A percentile compares a stretch with the other conserved stretches of the same genome.
phyloP scores from a whole-genome alignment of 2,329 filamentous ascomycete genomes.

The Rhynchosporium secalis region DNA sequence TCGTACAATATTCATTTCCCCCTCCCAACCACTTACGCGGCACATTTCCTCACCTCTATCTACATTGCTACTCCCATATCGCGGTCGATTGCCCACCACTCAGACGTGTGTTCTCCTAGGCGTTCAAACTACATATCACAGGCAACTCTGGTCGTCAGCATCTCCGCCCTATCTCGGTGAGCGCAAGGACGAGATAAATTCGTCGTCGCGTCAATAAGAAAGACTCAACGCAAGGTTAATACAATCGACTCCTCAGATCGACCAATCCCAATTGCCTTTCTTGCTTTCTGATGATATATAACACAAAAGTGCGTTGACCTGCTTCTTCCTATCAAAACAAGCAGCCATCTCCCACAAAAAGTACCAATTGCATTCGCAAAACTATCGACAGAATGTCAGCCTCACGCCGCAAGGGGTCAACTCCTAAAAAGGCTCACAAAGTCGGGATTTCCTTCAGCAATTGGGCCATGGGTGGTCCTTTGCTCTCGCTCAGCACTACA shows the following conservation, averaged over 20 bases:
- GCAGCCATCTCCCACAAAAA: neutral
- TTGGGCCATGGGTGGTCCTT: slow-evolving; percentile 36
- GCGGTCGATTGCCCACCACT: no score
- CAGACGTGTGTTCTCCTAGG: no score
- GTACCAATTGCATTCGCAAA: neutral
- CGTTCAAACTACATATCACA: no score
- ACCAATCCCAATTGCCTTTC: neutral
- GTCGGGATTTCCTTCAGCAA: slow-evolving; percentile 35
- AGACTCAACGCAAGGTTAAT: no score
- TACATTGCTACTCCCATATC: no score
- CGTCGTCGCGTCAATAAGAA: no score
- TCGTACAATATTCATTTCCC: no score
- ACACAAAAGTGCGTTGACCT: neutral
- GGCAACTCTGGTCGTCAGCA: no score
- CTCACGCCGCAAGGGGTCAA: slow-evolving; percentile 10
- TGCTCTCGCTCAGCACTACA: slow-evolving; percentile 24
- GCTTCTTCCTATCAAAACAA: neutral
- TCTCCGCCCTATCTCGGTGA: no score
- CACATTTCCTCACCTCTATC: no score
- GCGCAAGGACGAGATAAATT: no score
- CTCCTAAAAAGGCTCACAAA: slow-evolving; percentile 22
- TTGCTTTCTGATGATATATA: neutral
- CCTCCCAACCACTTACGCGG: no score
- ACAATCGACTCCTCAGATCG: neutral
- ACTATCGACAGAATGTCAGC: slow-evolving; percentile 1